Conservation (phyloP, 1,284 basidiomycete species). For the Rhizopogon hawkerae region DNA sequence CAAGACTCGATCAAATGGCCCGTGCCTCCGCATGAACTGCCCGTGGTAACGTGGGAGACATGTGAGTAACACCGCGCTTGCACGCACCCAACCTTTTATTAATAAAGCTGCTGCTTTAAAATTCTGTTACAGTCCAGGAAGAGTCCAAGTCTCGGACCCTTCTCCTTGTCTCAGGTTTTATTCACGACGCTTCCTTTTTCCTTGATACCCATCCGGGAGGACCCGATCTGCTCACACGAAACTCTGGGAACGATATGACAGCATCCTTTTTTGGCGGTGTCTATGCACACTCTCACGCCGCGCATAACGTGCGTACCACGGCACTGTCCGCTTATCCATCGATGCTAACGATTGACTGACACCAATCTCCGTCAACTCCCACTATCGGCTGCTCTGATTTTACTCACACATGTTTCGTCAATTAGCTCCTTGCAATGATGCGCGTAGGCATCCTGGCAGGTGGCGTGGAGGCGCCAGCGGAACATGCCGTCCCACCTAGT, state of each 20-base stretch:
- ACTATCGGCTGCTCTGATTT: neutral
- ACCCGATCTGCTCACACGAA: slow-evolving; percentile 47
- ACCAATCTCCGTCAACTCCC: neutral
- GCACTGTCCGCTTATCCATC: slow-evolving; percentile 5
- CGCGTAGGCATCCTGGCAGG: slow-evolving; percentile 72
- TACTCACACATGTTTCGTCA: slow-evolving; percentile 1
- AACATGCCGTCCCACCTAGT: slow-evolving; percentile 30
- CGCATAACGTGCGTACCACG: slow-evolving; percentile 56
- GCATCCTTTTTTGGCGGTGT: slow-evolving; percentile 78
- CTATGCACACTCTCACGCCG: slow-evolving; percentile 79
- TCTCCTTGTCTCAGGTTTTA: slow-evolving; percentile 75
- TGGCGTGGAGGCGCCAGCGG: slow-evolving; percentile 48
- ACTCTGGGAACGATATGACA: slow-evolving; percentile 76
- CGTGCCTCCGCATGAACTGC: slow-evolving; percentile 50
- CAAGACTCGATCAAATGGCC: slow-evolving; percentile 72
- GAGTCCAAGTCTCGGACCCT: slow-evolving; percentile 59
- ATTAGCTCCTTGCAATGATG: slow-evolving; percentile 71
- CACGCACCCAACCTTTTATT: neutral
- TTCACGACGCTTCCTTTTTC: slow-evolving; percentile 78
- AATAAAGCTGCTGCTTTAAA: no score
- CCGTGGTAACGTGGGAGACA: slow-evolving; percentile 75
- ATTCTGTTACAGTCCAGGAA: slow-evolving; percentile 44
- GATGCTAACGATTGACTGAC: slow-evolving; percentile 2
- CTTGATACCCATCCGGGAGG: slow-evolving; percentile 80
- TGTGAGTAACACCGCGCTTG: slow-evolving; percentile 37